Base-by-base conservation (phyloP, 78 protist species). In the Acrasis kona region DNA sequence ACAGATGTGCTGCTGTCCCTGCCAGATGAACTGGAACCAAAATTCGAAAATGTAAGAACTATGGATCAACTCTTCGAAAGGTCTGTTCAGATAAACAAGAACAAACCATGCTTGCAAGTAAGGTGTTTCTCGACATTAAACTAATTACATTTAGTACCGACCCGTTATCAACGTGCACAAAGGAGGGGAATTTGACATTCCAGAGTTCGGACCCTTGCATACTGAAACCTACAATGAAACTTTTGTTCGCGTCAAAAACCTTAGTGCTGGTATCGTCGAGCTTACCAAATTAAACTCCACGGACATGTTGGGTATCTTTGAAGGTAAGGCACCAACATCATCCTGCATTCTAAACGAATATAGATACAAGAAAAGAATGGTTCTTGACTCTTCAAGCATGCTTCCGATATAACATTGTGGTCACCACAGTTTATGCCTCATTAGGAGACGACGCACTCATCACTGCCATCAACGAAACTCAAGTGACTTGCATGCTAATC, bases 401-500 rank as follows among this genome's bases (percentile, higher is more conserved):
- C 30, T 66, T 68, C 12, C 1, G 39, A 1, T 57, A 32, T 64
- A 29, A 36, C 35, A 2, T 67, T 28, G 27, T 65, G 4, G 74
- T 83, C 9, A 83, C 31, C 31, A 83, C 90, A 3, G 4, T 77
- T 5, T 86, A 86, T 32, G 82, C 87, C 7, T 82, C 77, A 5
- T 82, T 86, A 41, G 90, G 90, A 12, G 79, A 31, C 39, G 84
- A 83, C 5, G 84, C 87, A 2, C 7, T 78, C 32, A 58, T n/a
- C 30, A 38, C 70, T 57, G 82, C 78, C 29, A 0, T 78, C 34
- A 41, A 36, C 10, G 74, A 86, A 72, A 75, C 87, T 2, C 39
- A 50, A 40, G 31, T n/a, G n/a, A n/a, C n/a, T n/a, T 50, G 65
- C 6, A 68, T n/a, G 68, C 68, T 39, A 74, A 42, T 29, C 30